Evolutionary conservation across 2,329 filamentous ascomycete species (phyloP).

Genomic region (Fusarium zealandicum): DNA sequence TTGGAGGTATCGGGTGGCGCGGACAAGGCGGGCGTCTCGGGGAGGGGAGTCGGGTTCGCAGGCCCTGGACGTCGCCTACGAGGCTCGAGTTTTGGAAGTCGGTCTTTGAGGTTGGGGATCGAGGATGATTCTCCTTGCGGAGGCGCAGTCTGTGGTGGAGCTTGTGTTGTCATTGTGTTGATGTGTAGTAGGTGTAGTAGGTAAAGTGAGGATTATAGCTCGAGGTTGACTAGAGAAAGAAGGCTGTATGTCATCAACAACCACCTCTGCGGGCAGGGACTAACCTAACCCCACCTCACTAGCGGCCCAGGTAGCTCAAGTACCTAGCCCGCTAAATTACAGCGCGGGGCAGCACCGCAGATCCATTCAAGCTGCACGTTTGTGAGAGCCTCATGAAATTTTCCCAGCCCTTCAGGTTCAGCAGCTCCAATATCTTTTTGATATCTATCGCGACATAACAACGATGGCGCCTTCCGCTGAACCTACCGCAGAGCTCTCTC

Average conservation of each 20-base stretch:
- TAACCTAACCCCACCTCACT: conserved; percentile 6
- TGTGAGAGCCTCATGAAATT: conserved; percentile 16
- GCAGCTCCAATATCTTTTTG: neutral
- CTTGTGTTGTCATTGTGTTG: conserved; percentile 39
- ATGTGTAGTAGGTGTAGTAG: conserved; percentile 12
- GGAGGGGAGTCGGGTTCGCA: conserved; percentile 68
- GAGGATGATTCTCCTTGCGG: conserved; percentile 24
- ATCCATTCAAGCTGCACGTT: no score
- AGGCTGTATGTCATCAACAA: conserved; percentile 21
- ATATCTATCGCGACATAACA: conserved; percentile 20
- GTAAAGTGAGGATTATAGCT: conserved; percentile 13
- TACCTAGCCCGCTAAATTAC: neutral
- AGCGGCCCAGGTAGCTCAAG: neutral
- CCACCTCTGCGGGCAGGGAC: conserved; percentile 14
- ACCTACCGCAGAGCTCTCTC: conserved; percentile 62
- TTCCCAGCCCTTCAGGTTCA: conserved; percentile 18
- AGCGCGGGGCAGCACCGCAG: conserved; percentile 13
- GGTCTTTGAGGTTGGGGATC: conserved; percentile 54
- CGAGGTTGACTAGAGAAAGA: neutral
- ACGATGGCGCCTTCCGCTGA: conserved; percentile 56
- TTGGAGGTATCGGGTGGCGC: conserved; percentile 67
- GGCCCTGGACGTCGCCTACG: conserved; percentile 61
- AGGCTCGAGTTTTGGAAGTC: conserved; percentile 72
- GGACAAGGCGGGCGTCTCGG: conserved; percentile 77
- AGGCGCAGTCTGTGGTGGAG: conserved; percentile 17